phyloP scores from a whole-genome alignment of 1,284 basidiomycete species.

The Irpex lacteus region DNA sequence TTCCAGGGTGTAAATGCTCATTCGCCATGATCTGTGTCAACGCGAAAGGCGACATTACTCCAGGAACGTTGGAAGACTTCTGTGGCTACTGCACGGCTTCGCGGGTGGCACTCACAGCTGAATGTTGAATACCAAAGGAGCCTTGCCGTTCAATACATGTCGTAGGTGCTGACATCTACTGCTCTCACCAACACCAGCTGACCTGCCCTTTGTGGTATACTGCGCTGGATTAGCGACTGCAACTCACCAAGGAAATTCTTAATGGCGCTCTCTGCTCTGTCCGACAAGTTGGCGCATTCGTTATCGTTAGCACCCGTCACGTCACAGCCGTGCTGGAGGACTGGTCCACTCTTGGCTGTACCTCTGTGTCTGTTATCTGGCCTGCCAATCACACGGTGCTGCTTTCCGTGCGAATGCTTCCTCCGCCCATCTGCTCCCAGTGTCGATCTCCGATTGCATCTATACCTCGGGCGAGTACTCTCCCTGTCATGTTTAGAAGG shows the following conservation, averaged over 20 bases:
- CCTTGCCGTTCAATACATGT: not conserved
- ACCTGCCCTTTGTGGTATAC: slow-evolving; percentile 2
- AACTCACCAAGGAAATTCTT: not conserved
- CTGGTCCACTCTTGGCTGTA: not conserved
- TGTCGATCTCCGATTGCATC: not conserved
- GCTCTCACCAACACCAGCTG: not conserved
- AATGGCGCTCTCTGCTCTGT: not conserved
- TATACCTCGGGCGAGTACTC: not conserved
- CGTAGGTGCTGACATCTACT: not conserved
- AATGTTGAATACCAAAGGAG: not conserved
- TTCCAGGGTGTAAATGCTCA: slow-evolving; percentile 3
- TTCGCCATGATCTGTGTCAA: not conserved
- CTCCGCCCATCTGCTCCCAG: not conserved
- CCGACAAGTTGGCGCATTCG: not conserved
- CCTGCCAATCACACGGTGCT: not conserved
- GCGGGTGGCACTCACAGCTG: not conserved
- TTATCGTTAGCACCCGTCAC: not conserved
- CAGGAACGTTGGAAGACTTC: slow-evolving; percentile 9
- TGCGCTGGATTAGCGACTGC: not conserved
- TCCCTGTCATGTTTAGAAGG: not conserved
- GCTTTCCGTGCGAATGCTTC: not conserved
- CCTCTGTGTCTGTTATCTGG: not conserved
- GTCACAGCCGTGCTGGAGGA: not conserved
- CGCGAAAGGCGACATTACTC: slow-evolving; percentile 13
- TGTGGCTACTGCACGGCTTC: not conserved